phyloP scores from a whole-genome alignment of 768 basidiomycete species.

The Kwoniella mangroviensis region DNA sequence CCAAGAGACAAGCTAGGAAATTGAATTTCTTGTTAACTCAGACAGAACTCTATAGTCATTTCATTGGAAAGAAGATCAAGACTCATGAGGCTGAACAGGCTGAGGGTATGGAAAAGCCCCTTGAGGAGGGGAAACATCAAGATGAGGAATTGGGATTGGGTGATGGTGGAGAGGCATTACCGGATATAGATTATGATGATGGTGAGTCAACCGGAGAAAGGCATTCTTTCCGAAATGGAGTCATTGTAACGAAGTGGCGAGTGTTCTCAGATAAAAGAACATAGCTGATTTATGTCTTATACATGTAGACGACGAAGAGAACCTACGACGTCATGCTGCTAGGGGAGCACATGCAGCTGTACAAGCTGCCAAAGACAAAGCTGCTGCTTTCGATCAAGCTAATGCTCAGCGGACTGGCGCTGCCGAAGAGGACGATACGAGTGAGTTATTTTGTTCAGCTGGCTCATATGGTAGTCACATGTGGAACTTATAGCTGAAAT shows the following conservation, averaged over 20 bases:
- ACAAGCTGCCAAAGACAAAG: slow-evolving; percentile 74
- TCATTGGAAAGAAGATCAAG: slow-evolving; percentile 88
- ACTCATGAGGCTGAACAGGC: slow-evolving; percentile 58
- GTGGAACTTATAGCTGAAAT: background rate
- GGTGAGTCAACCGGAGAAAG: slow-evolving; percentile 64
- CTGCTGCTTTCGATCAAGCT: slow-evolving; percentile 81
- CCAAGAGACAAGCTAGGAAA: slow-evolving; percentile 89
- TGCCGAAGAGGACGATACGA: slow-evolving; percentile 65
- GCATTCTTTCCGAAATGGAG: no score
- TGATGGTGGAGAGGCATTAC: slow-evolving; percentile 66
- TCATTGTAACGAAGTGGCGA: no score
- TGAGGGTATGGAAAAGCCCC: slow-evolving; percentile 44
- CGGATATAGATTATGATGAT: slow-evolving; percentile 87
- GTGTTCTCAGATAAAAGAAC: background rate
- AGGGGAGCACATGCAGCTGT: slow-evolving; percentile 90
- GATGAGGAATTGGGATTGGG: slow-evolving; percentile 60
- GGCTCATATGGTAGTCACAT: background rate
- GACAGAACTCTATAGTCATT: slow-evolving; percentile 97
- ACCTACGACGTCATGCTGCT: slow-evolving; percentile 80
- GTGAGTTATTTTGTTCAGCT: slow-evolving; percentile 13
- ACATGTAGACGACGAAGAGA: slow-evolving; percentile 77
- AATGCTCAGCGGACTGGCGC: slow-evolving; percentile 71
- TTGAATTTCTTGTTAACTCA: slow-evolving; percentile 98
- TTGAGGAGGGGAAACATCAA: slow-evolving; percentile 12
- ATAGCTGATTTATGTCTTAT: background rate